Percentiles rank a stretch among this genome's conserved stretches.
Evolutionary conservation across 805 yeast species (phyloP).

Genomic region (Wickerhamiella siamensis): DNA sequence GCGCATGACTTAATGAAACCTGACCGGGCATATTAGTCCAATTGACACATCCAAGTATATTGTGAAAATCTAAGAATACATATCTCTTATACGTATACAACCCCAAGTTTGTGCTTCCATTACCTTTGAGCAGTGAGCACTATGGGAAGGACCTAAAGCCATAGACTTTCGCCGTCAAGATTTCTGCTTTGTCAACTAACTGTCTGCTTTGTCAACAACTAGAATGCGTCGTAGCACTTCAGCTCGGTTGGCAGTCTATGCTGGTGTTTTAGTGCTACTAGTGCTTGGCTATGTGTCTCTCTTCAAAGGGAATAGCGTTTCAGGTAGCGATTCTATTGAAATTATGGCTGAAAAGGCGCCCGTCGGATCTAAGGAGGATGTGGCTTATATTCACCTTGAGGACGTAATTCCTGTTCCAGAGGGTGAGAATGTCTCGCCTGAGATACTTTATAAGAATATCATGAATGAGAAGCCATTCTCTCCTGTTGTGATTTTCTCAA

Average conservation of each 20-base stretch:
- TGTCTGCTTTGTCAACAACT: too few relatives aligned
- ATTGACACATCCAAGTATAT: too few relatives aligned
- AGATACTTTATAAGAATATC: slow-evolving; percentile 4
- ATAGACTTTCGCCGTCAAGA: too few relatives aligned
- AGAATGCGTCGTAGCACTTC: background rate
- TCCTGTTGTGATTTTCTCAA: slow-evolving; percentile 35
- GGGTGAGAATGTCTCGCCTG: background rate
- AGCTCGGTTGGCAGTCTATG: background rate
- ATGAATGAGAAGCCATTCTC: slow-evolving; percentile 9
- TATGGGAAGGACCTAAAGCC: too few relatives aligned
- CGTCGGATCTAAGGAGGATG: background rate
- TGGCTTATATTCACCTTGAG: background rate
- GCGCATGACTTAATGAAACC: too few relatives aligned
- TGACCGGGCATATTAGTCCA: too few relatives aligned
- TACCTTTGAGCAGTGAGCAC: too few relatives aligned
- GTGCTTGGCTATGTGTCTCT: background rate
- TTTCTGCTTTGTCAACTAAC: too few relatives aligned
- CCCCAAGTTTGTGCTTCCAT: too few relatives aligned
- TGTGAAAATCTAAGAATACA: too few relatives aligned
- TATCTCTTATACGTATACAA: too few relatives aligned
- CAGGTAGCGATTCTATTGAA: background rate
- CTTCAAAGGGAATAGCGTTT: background rate
- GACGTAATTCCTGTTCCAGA: background rate
- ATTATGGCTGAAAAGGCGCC: background rate
- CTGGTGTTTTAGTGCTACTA: background rate